Percentiles rank a stretch among this genome's conserved stretches.
phyloP scores from a whole-genome alignment of 176 grass and related monocot genomes.

The Pontederia crassipes region DNA sequence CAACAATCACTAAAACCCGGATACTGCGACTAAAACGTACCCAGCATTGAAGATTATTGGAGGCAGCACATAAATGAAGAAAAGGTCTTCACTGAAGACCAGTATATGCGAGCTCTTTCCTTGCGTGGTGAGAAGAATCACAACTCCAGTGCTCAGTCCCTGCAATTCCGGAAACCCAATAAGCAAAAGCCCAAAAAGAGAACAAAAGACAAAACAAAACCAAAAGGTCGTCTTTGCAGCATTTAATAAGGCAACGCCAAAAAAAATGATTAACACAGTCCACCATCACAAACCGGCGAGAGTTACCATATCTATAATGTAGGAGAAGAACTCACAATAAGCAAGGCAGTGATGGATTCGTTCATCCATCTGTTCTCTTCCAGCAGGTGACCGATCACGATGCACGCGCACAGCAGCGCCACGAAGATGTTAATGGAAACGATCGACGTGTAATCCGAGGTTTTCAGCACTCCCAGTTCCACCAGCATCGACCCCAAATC shows the following conservation, averaged over 20 bases:
- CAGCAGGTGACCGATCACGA: constrained; percentile 16
- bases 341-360: constrained; percentile 10
- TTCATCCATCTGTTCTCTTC: constrained; percentile 17
- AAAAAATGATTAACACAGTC: too few relatives aligned
- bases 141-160: constrained; percentile 8
- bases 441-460: constrained; percentile 10
- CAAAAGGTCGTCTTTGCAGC: not conserved
- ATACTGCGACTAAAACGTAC: not conserved
- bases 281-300: too few relatives aligned
- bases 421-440: constrained; percentile 18
- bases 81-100: constrained; percentile 18
- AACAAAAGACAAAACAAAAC: not conserved
- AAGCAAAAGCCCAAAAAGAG: too few relatives aligned
- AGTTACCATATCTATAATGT: not conserved
- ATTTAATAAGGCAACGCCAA: too few relatives aligned
- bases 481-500: not conserved
- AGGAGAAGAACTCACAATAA: constrained; percentile 1
- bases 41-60: constrained; percentile 17
- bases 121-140: not conserved
- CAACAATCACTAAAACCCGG: too few relatives aligned
- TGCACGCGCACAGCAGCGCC: constrained; percentile 10
- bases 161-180: not conserved
- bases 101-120: constrained; percentile 7
- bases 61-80: constrained; percentile 11
- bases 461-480: not conserved